Evolutionary conservation across 2,329 filamentous ascomycete species (phyloP), one percentile per base, ranked within the genome.

Genomic region (Pseudofabraea citricarpa): DNA sequence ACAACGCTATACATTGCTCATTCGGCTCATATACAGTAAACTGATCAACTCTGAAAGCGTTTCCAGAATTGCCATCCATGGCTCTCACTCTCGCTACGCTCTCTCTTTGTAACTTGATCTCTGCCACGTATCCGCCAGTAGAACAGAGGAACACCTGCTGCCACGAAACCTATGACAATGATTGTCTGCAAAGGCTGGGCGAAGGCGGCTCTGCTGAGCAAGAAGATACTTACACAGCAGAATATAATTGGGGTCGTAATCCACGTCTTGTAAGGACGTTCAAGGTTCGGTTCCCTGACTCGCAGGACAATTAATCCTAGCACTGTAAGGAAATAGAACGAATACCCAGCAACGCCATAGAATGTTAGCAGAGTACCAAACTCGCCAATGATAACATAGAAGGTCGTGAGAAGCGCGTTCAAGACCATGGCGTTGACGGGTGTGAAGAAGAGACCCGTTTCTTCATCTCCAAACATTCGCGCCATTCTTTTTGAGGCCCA

Each of bases 211-310:
- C 93, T 75, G 59, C 83, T 90, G 32, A 98, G 77, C 52, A 98
- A 66, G 61, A 98, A 98, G 52, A 98, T 65, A 62, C 88, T 95
- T 29, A 98, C 93, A 60, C 93, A 98, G 75, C 93, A 98, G 64
- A 98, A 98, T 44, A 96, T 91, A 52, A 98, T 91, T 9, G 93
- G 93, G 2, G 93, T 98, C 1, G 85, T 85, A 59, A 98, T 95
- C 93, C 91, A 98, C 3, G 90, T 95, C 63, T 82, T 84, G 67
- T 98, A 98, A 1, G 93, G 91, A 20, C 93, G 72, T 63, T 96
- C 90, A 36, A 98, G 75, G 49, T 83, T 74, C 4, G 93, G 93
- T 64, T 98, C 93, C 49, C 78, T 79, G 22, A 97, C 88, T 22
- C 93, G 77, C 49, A 98, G 73, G 41, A 98, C 79, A 50, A 98